These are phyloP conservation scores for Cyclotella distinguenda DNA, from an alignment of 108 stramenopile genomes.

Conservation along the genomic window DNA sequence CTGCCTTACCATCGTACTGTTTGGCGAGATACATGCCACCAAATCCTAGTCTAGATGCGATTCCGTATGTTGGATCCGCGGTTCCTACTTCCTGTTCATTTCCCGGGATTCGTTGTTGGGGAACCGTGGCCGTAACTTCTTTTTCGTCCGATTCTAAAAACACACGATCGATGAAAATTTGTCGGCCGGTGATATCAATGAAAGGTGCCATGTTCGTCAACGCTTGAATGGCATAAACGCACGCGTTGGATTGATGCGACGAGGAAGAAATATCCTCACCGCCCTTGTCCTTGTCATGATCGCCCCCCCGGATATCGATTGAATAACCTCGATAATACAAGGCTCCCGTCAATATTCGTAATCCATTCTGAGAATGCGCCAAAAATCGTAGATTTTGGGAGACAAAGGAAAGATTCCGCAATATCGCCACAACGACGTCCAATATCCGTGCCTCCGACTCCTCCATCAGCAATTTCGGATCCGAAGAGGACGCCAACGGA, in stretches of 20 bases:
- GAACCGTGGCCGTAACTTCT: conserved; percentile 37
- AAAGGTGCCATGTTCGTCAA: conserved; percentile 68
- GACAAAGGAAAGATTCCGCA: conserved; percentile 48
- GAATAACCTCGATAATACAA: conserved; percentile 63
- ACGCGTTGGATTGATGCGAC: conserved; percentile 51
- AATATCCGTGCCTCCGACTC: conserved; percentile 31
- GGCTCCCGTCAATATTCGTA: conserved; percentile 63
- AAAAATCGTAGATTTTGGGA: conserved; percentile 74
- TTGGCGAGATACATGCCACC: conserved; percentile 74
- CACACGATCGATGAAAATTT: conserved; percentile 67
- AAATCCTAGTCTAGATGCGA: conserved; percentile 62
- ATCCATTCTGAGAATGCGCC: conserved; percentile 50
- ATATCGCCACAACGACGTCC: conserved; percentile 34
- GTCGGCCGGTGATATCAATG: conserved; percentile 73
- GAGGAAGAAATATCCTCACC: conserved; percentile 44
- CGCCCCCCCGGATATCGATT: conserved; percentile 5
- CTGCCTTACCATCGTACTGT: conserved; percentile 58
- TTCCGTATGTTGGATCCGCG: conserved; percentile 39
- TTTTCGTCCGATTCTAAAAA: conserved; percentile 53
- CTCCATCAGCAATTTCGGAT: conserved; percentile 61
- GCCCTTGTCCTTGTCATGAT: conserved; percentile 10
- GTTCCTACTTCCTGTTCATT: conserved; percentile 48
- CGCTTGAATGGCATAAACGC: conserved; percentile 57
- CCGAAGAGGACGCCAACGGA: conserved; percentile 58
- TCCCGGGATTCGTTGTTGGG: conserved; percentile 37